Base-by-base conservation (phyloP, 306 rosid species). In the Rosa rugosa region DNA sequence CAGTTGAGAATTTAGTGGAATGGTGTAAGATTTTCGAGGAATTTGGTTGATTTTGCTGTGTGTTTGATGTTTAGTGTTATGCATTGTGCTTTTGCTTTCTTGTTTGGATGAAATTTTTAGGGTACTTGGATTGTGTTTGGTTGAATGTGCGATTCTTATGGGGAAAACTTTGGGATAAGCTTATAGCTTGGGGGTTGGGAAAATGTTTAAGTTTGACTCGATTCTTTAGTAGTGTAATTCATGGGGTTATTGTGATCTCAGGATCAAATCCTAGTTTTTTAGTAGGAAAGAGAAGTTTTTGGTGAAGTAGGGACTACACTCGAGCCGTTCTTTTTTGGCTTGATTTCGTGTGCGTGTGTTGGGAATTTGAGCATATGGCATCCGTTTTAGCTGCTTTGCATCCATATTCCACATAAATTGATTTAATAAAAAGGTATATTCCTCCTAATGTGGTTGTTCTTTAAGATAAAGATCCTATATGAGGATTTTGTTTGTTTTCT, bases 1-100 rank as follows among this genome's bases (percentile, higher is more conserved):
- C 85, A 57, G 77, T 64, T 79, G 79, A 22, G 60, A 79, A 40
- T 71, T 76, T 44, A 18, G 71, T 41, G 70, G 41, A 50, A 73
- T 17, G 71, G 25, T 36, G 45, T 40, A 11, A 64, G 17, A 31
- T 6, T 84, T 53, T 8, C 4, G 41, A 14, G 9, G 46, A 75
- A 41, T 75, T 44, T 74, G 36, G 62, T 42, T 51, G 54, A 41
- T 42, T 62, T 41, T 18, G 22, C 40, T 13, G 17, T 60, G 69
- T 69, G 56, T 50, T 75, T 65, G 23, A 34, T 70, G 60, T 54
- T 11, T 51, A 20, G 25, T 41, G 68, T 47, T 27, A 7, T 75
- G 80, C 83, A 75, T 80, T 72, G 78, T 71, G 2, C 11, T 36
- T 57, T 64, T 74, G 34, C 38, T 27, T 50, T 59, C 6, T 59